Base-by-base conservation (phyloP, 345 rosid species). In the Sisymbrium altissimum region DNA sequence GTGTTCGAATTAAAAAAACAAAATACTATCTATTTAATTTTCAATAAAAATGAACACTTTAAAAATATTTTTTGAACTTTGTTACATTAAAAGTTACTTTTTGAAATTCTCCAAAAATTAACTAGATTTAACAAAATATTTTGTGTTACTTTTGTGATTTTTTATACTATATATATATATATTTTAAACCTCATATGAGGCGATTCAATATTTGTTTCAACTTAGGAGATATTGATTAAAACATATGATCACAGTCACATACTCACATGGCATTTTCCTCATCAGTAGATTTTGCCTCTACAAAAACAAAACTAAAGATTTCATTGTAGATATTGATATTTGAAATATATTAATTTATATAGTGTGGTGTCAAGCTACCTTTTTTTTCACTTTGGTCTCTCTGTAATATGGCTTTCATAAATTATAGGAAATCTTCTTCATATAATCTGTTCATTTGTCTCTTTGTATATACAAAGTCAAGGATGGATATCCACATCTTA, bases 261-360 rank as follows among this genome's bases (percentile, higher is more conserved):
- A 29, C 44, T 62, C 76, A 14, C 44, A 29, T 71, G 68, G 33
- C 30, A 49, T 49, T 60, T 61, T 50, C 32, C 21, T 18, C 33
- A 13, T 30, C 53, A 17, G 35, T 50, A 13, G 57, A 64, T 64
- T 33, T 73, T 38, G 38, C 10, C 27, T 73, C 45, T 44, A 44
- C 1, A 35, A 53, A 72, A 65, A 44, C 57, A 73, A 73, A 73
- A 64, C 10, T 53, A 29, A 18, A 73, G 64, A 73, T 73, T 64
- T 64, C 21, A n/a, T n/a, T n/a, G n/a, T n/a, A n/a, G n/a, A n/a
- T n/a, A n/a, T n/a, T n/a, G n/a, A n/a, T n/a, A n/a, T n/a, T n/a
- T n/a, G n/a, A n/a, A n/a, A n/a, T n/a, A n/a, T n/a, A n/a, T n/a
- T n/a, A n/a, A n/a, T n/a, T n/a, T n/a, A n/a, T n/a, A n/a, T n/a